Base-by-base conservation (phyloP, 768 basidiomycete genomes). In the Leucocoprinus leucothites region DNA sequence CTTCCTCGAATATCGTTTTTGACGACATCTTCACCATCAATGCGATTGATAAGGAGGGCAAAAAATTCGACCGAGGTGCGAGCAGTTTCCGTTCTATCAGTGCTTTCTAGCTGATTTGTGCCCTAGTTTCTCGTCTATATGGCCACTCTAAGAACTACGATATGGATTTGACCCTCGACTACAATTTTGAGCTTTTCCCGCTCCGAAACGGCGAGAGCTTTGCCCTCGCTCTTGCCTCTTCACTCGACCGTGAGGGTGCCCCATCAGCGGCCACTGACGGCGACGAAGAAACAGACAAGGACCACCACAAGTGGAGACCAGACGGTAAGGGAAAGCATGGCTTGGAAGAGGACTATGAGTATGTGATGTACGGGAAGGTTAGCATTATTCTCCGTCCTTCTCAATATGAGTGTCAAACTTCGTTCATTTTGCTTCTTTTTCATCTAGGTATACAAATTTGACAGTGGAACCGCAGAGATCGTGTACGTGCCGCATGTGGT, bases 351-450 rank as follows among this genome's bases (percentile, higher is more conserved):
- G 94, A 98, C 61, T 99, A 94, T 65, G 95, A 98, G 65, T 99
- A 98, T 76, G 96, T 99, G 61, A 98, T 98, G 94, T 94, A 92
- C 68, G 96, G 96, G 28, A 98, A 95, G 85, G 94, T 95, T 60
- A 56, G 78, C 63, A 21, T 36, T 41, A 34, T 41, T 9, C 7
- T 8, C 18, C 9, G 31, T 50, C 51, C 38, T 26, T 24, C 18
- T 24, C 21, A n/a, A 16, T 26, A 26, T 42, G 28, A n/a, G 13
- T 43, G 41, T 9, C 42, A 13, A 21, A 25, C 31, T 31, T 11
- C 31, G 11, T 31, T 31, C 31, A 31, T 31, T 11, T 25, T 19
- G 28, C 40, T 34, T 11, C 26, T n/a, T 22, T 56, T 19, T 48
- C 43, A 43, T 57, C 7, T 59, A 96, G 93, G 91, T 98, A 46